phyloP scores from a whole-genome alignment of 306 rosid species.

The Myrica gale region DNA sequence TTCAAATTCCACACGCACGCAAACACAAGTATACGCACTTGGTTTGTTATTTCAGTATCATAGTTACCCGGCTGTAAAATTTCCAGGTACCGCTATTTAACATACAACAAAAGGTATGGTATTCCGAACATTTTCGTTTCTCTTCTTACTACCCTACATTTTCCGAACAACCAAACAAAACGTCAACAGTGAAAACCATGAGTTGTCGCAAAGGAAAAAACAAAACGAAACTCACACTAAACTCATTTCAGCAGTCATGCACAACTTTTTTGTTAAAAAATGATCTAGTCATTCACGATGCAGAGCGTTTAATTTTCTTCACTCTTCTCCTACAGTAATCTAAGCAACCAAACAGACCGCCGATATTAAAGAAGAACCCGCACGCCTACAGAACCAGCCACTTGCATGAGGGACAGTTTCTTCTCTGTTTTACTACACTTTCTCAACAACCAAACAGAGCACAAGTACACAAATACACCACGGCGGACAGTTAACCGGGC shows the following conservation, averaged over 20 bases:
- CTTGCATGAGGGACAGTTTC: not conserved
- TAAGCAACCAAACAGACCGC: not conserved
- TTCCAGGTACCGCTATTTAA: not conserved
- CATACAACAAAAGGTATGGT: not conserved
- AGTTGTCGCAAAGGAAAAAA: too few species aligned
- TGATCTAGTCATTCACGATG: too few species aligned
- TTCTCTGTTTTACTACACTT: not conserved
- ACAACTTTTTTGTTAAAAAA: too few species aligned
- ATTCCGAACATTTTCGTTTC: too few species aligned
- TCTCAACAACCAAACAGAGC: slow-evolving; percentile 7
- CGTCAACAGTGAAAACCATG: not conserved
- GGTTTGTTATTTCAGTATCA: too few species aligned
- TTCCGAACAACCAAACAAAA: not conserved
- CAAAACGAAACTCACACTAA: too few species aligned
- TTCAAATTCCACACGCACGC: too few species aligned
- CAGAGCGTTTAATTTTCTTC: too few species aligned
- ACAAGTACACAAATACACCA: not conserved
- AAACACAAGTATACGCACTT: too few species aligned
- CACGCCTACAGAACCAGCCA: not conserved
- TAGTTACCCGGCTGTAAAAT: too few species aligned
- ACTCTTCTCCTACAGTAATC: not conserved
- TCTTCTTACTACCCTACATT: not conserved
- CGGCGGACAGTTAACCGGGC: not conserved
- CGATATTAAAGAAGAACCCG: not conserved
- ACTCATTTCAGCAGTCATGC: not conserved